Base-by-base conservation (phyloP, 805 yeast species). In the Maudiozyma barnettii region DNA sequence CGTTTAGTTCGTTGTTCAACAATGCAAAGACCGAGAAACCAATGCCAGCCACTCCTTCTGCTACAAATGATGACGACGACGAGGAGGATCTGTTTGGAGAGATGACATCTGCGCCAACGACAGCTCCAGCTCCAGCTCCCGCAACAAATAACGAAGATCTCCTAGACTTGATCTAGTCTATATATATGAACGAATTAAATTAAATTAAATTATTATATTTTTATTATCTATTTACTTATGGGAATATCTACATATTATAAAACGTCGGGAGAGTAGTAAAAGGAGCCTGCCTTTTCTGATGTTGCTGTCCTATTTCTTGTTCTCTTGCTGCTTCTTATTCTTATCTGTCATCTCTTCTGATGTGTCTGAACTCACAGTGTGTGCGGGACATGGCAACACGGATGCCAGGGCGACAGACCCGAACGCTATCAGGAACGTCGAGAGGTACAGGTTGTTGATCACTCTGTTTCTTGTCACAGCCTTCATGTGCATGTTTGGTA, bases 1-100 rank as follows among this genome's bases (percentile, higher is more conserved):
- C 90, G 0, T 84, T 84, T 64, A 81, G 90, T 21, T 79, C 84
- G 3, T 69, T 84, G 52, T 79, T 84, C 19, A 45, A 44, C 9
- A 38, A 42, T 36, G 35, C 49, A 53, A 29, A 53, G 33, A 31
- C 30, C 8, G 20, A 33, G 13, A 48, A 41, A 1, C 23, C 18
- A 45, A 29, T 41, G 16, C 33, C 48, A 29, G 29, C 9, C 14
- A 26, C 16, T 10, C 12, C 35, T 22, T 9, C n/a, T 14, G 20
- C 12, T 36, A 26, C 14, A 2, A 37, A 39, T 6, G 14, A 21
- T n/a, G 5, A 30, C 16, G 12, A 51, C 36, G 61, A 54, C 21
- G 63, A 59, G 14, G 66, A 66, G 43, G 68, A 66, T 48, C 43
- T 57, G 5, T 67, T 66, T 45, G 70, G 69, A 20, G 70, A 64